Conservation (phyloP, 2,329 filamentous ascomycete species). For the Fusarium nygamai region DNA sequence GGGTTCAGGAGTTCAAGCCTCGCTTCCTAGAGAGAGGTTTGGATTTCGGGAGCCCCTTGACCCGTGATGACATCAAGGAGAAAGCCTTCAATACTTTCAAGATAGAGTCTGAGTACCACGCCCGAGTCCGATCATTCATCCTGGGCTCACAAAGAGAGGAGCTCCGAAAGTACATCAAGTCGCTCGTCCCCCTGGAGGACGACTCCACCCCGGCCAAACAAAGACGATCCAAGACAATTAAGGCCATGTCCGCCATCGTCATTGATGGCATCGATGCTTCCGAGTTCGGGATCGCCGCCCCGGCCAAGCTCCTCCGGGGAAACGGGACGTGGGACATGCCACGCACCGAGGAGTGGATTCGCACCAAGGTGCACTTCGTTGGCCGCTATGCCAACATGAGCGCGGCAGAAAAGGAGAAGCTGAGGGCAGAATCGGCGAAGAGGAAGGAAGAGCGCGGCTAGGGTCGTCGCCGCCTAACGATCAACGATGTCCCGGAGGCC, state of each 20-base stretch:
- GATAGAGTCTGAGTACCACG: slow-evolving; percentile 54
- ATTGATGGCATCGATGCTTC: slow-evolving; percentile 52
- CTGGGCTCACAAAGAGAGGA: slow-evolving; percentile 54
- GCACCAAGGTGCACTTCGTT: background rate
- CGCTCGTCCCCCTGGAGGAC: slow-evolving; percentile 43
- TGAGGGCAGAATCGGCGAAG: background rate
- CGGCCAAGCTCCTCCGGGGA: slow-evolving; percentile 44
- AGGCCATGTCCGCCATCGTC: slow-evolving; percentile 61
- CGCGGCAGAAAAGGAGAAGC: background rate
- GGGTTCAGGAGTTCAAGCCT: slow-evolving; percentile 72
- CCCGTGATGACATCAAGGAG: slow-evolving; percentile 58
- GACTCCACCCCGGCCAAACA: background rate
- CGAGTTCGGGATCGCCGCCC: slow-evolving; percentile 48
- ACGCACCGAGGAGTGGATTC: slow-evolving; percentile 2
- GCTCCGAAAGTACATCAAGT: slow-evolving; percentile 52
- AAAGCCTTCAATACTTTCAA: slow-evolving; percentile 65
- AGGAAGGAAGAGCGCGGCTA: background rate
- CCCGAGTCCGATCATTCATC: slow-evolving; percentile 50
- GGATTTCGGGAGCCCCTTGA: slow-evolving; percentile 43
- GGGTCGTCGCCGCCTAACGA: background rate
- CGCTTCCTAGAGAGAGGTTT: slow-evolving; percentile 54
- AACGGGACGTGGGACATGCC: slow-evolving; percentile 58
- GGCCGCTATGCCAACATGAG: background rate
- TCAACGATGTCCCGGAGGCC: background rate
- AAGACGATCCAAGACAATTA: slow-evolving; percentile 33